Evolutionary conservation across 163 green algal genomes (phyloP).

Genomic region (Coccomyxa subellipsoidea): DNA sequence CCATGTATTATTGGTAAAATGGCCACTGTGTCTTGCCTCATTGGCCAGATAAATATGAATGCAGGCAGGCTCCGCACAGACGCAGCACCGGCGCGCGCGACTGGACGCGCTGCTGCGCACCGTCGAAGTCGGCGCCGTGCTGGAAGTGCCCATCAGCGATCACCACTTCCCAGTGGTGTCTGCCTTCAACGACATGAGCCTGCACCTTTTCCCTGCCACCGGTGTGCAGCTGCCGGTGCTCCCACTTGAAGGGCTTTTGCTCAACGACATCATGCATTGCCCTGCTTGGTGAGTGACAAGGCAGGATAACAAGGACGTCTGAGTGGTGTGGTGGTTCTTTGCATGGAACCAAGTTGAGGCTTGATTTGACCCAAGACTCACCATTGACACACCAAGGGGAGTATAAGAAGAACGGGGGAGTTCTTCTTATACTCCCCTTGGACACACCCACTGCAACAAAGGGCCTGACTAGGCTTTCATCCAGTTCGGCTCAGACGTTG

Average conservation of each 20-base stretch:
- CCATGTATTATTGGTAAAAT: too few relatives aligned
- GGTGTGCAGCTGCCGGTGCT: neutral
- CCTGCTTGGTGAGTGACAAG: too few relatives aligned
- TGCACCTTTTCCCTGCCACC: conserved; percentile 39
- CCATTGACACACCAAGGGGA: neutral
- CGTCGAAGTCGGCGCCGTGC: conserved; percentile 10
- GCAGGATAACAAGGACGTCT: too few relatives aligned
- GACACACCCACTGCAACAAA: too few relatives aligned
- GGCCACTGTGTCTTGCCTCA: too few relatives aligned
- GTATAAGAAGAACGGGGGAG: neutral
- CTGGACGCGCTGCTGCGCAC: neutral
- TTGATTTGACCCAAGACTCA: too few relatives aligned
- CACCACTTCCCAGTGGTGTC: conserved; percentile 36
- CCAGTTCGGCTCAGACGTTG: neutral
- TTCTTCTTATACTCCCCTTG: too few relatives aligned
- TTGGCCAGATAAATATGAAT: too few relatives aligned
- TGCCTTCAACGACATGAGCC: conserved; percentile 53
- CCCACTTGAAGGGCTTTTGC: too few relatives aligned
- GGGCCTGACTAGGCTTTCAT: neutral
- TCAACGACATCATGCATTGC: too few relatives aligned
- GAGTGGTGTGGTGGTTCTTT: too few relatives aligned
- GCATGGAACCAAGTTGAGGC: too few relatives aligned
- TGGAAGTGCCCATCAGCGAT: conserved; percentile 36
- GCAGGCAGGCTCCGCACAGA: neutral
- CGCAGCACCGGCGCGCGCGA: neutral